Base-by-base conservation (phyloP, 2,329 filamentous ascomycete species). In the Parastagonospora avenae region DNA sequence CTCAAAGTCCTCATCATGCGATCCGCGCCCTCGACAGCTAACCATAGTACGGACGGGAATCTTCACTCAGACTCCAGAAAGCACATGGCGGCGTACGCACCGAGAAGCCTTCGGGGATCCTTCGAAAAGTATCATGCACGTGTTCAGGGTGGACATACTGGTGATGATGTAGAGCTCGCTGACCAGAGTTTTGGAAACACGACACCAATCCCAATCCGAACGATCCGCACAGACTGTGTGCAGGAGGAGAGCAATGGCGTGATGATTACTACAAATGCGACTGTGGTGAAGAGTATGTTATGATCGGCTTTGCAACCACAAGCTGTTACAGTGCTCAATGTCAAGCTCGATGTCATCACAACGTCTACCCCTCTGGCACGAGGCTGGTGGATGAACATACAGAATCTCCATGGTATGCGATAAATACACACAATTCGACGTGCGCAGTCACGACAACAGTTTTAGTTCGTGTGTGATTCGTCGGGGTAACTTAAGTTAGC, bases 131-230 rank as follows among this genome's bases (percentile, higher is more conserved):
- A 7, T 44, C 54, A 19, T 40, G 56, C 58, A 15, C 48, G 56
- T 16, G 31, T 53, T 8, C 52, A 48, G 16, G 54, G 38, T 1
- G 52, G 52, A 10, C 49, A 24, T 24, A 3, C 42, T 14, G 60
- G 62, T 11, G 60, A 62, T 32, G 56, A 63, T 31, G 30, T 62
- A 45, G 56, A 63, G 35, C 53, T 63, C 44, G 52, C 55, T 31
- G 7, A 9, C 35, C 35, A 37, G n/a, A 16, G 19, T 9, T 37
- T 11, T 14, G 14, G 35, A 4, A 37, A 37, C 4, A 16, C 35
- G 8, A 37, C 14, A 14, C 15, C 4, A 14, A 37, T 14, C 4
- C 35, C 14, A 8, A 12, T 16, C 8, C 35, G 12, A 6, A 37
- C 8, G 4, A 7, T 11, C 1, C 4, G 35, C n/a, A 37, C 35